These are phyloP conservation scores for Lyophyllum shimeji DNA, from an alignment of 768 basidiomycete species.

Conservation along the genomic window DNA sequence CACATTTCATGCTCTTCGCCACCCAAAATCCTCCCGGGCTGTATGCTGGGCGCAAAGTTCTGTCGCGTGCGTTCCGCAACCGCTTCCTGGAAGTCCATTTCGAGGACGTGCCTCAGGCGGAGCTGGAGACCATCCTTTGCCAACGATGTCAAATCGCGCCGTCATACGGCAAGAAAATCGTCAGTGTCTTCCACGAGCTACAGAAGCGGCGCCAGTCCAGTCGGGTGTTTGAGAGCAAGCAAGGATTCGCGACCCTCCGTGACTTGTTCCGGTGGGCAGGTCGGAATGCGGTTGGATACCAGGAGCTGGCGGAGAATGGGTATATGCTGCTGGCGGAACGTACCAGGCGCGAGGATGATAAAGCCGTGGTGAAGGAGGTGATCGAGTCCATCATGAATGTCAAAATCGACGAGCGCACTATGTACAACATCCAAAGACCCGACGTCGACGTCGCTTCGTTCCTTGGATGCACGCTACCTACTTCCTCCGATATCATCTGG, in stretches of 20 bases:
- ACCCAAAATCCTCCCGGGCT: conserved; percentile 97
- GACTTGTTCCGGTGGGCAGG: conserved; percentile 98
- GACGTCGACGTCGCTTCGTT: conserved; percentile 40
- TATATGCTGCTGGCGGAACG: conserved; percentile 98
- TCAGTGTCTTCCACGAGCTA: conserved; percentile 88
- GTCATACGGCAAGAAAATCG: conserved; percentile 89
- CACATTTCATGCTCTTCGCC: conserved; percentile 96
- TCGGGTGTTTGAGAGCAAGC: conserved; percentile 96
- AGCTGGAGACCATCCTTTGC: conserved; percentile 92
- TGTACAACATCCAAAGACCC: conserved; percentile 62
- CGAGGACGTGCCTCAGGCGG: conserved; percentile 91
- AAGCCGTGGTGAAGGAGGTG: conserved; percentile 85
- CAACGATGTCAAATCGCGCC: conserved; percentile 92
- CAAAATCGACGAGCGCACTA: conserved; percentile 62
- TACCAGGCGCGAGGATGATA: conserved; percentile 82
- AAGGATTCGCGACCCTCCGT: conserved; percentile 94
- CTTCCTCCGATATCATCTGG: conserved; percentile 72
- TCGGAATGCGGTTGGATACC: conserved; percentile 83
- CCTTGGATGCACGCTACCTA: conserved; percentile 56
- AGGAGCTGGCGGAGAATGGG: conserved; percentile 92
- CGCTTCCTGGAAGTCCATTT: conserved; percentile 98
- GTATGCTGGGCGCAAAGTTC: conserved; percentile 91
- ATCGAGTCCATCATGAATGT: conserved; percentile 91
- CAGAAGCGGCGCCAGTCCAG: conserved; percentile 89
- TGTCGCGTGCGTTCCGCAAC: conserved; percentile 95